These are phyloP conservation scores for Cryphonectria nitschkei DNA, from an alignment of 2,329 filamentous ascomycete species.

Conservation along the genomic window DNA sequence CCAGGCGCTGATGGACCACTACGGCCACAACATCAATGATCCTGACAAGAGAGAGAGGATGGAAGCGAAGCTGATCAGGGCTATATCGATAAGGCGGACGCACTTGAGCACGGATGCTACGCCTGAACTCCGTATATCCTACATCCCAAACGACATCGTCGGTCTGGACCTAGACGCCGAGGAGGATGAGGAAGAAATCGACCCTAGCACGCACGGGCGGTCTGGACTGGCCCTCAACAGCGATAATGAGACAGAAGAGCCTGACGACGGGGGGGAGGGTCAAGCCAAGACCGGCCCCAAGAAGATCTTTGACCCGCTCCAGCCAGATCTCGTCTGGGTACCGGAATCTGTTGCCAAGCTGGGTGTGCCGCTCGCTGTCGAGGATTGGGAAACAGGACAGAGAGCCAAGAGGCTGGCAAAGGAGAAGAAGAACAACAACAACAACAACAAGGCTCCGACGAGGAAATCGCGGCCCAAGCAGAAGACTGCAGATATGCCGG, in stretches of 20 bases:
- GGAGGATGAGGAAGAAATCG: conserved; percentile 68
- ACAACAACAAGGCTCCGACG: conserved; percentile 16
- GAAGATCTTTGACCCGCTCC: conserved; percentile 65
- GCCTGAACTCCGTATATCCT: conserved; percentile 78
- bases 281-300: conserved; percentile 33
- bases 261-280: conserved; percentile 32
- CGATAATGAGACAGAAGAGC: conserved; percentile 64
- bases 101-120: conserved; percentile 77
- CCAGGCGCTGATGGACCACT: conserved; percentile 53
- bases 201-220: conserved; percentile 47
- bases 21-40: conserved; percentile 31
- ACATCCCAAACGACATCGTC: conserved; percentile 75
- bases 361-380: conserved; percentile 66
- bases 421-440: conserved; percentile 20
- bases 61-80: conserved; percentile 57
- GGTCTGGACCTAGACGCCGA: conserved; percentile 76
- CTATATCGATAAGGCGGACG: conserved; percentile 67
- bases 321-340: conserved; percentile 70
- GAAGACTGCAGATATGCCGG: conserved; percentile 32
- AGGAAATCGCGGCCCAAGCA: conserved; percentile 28
- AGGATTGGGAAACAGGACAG: conserved; percentile 62
- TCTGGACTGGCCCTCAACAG: conserved; percentile 64
- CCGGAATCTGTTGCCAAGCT: conserved; percentile 65
- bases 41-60: conserved; percentile 48
- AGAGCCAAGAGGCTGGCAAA: conserved; percentile 37